Conservation (phyloP, 129 eudicot species). For the Deinandra increscens region DNA sequence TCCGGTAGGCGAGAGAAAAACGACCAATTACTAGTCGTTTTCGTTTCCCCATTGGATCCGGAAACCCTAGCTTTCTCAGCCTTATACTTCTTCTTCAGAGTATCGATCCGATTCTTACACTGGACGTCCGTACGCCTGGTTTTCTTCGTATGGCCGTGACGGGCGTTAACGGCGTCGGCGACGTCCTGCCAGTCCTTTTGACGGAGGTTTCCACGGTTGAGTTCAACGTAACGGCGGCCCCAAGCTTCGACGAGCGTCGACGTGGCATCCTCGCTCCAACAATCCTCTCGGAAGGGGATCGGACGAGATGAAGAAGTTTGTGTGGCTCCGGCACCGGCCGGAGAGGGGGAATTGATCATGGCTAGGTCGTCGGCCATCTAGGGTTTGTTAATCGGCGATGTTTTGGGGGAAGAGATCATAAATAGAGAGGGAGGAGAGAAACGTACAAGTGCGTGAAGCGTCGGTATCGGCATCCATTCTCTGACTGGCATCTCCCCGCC, state of each 20-base stretch:
- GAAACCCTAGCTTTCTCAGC: slow-evolving; percentile 77
- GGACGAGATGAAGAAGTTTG: slow-evolving; percentile 43
- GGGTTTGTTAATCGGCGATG: slow-evolving; percentile 30
- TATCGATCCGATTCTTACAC: slow-evolving; percentile 95
- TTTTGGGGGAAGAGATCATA: slow-evolving; percentile 17
- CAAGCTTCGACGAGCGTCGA: slow-evolving; percentile 81
- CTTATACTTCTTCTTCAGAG: slow-evolving; percentile 92
- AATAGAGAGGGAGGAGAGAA: slow-evolving; percentile 13
- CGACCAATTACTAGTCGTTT: slow-evolving; percentile 52
- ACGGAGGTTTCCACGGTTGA: slow-evolving; percentile 92
- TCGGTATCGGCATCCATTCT: slow-evolving; percentile 35
- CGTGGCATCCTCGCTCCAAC: slow-evolving; percentile 96
- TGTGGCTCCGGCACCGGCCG: slow-evolving; percentile 27
- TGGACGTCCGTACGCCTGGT: slow-evolving; percentile 83
- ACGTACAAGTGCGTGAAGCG: slow-evolving; percentile 40
- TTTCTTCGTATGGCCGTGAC: slow-evolving; percentile 84
- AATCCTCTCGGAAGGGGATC: slow-evolving; percentile 77
- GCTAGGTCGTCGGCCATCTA: slow-evolving; percentile 44
- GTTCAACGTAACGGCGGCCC: slow-evolving; percentile 87
- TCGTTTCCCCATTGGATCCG: slow-evolving; percentile 42
- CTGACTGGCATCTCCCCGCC: slow-evolving; percentile 28
- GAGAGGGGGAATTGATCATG: slow-evolving; percentile 34
- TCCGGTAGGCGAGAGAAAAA: slow-evolving; percentile 45
- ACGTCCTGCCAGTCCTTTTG: slow-evolving; percentile 99
- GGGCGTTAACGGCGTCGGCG: slow-evolving; percentile 74